These are phyloP conservation scores for Trametes cingulata DNA, from an alignment of 768 basidiomycete genomes.

Conservation along the genomic window DNA sequence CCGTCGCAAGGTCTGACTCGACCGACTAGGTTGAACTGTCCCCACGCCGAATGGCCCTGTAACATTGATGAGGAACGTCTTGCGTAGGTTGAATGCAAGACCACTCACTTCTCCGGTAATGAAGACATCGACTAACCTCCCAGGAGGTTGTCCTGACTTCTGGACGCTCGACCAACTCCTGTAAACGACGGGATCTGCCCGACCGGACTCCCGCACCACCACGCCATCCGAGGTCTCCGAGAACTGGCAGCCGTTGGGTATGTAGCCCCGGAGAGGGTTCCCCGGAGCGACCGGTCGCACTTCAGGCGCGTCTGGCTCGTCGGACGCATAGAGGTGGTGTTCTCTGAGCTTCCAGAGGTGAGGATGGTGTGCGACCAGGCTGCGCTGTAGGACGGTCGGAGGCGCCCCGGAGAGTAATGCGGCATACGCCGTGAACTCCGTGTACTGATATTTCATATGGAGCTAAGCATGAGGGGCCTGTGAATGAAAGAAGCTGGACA, in stretches of 20 bases:
- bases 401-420: slow-evolving; percentile 68
- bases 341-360: slow-evolving; percentile 91
- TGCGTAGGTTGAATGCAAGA: background rate
- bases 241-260: slow-evolving; percentile 55
- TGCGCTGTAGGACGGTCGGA: slow-evolving; percentile 67
- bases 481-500: slow-evolving; percentile 25
- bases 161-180: slow-evolving; percentile 19
- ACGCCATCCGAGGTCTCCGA: slow-evolving; percentile 50
- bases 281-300: slow-evolving; percentile 50
- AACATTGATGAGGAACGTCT: background rate
- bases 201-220: slow-evolving; percentile 47
- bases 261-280: slow-evolving; percentile 61
- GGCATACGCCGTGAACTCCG: slow-evolving; percentile 84
- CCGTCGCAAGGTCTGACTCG: slow-evolving; percentile 83
- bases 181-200: slow-evolving; percentile 33
- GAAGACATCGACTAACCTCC: slow-evolving; percentile 56
- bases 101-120: slow-evolving; percentile 68
- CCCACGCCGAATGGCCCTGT: slow-evolving; percentile 91
- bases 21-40: slow-evolving; percentile 78
- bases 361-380: slow-evolving; percentile 77
- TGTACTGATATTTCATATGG: slow-evolving; percentile 52
- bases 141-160: background rate
- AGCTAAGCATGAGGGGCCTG: background rate
- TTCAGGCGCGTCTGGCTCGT: slow-evolving; percentile 30
- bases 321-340: slow-evolving; percentile 52